Evolutionary conservation across 208 protist genomes (phyloP).

Genomic region (Perkinsela sp.): DNA sequence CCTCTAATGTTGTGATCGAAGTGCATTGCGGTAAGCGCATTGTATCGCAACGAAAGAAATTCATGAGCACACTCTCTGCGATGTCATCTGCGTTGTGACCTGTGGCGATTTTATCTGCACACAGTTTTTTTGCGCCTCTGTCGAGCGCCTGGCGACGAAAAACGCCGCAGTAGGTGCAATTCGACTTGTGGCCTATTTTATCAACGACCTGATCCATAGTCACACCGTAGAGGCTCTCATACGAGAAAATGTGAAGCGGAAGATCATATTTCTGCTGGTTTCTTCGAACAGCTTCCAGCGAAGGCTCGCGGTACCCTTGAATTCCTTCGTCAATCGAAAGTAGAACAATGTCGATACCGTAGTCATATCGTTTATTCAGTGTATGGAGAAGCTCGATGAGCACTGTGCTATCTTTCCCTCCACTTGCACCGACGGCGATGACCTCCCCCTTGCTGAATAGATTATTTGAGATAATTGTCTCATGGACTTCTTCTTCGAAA

Average conservation of each 20-base stretch:
- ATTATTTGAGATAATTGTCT: constrained; percentile 61
- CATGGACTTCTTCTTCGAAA: constrained; percentile 81
- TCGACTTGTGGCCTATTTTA: constrained; percentile 63
- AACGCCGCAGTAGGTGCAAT: constrained; percentile 89
- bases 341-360: constrained; percentile 66
- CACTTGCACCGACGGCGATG: constrained; percentile 77
- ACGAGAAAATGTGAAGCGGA: constrained; percentile 74
- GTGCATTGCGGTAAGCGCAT: constrained; percentile 63
- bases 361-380: constrained; percentile 68
- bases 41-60: constrained; percentile 72
- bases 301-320: constrained; percentile 84
- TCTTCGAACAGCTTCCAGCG: constrained; percentile 76
- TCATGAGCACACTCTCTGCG: constrained; percentile 92
- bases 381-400: constrained; percentile 70
- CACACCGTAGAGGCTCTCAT: constrained; percentile 81
- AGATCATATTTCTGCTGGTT: constrained; percentile 67
- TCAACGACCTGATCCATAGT: constrained; percentile 89
- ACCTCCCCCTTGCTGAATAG: constrained; percentile 63
- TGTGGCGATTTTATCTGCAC: constrained; percentile 72
- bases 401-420: constrained; percentile 87
- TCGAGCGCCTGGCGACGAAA: constrained; percentile 84
- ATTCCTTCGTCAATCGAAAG: constrained; percentile 94
- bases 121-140: constrained; percentile 49
- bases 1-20: constrained; percentile 12
- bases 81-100: constrained; percentile 95